Conservation (phyloP, 1,139 yeast species). For the Trichomonascaceae sp. region DNA sequence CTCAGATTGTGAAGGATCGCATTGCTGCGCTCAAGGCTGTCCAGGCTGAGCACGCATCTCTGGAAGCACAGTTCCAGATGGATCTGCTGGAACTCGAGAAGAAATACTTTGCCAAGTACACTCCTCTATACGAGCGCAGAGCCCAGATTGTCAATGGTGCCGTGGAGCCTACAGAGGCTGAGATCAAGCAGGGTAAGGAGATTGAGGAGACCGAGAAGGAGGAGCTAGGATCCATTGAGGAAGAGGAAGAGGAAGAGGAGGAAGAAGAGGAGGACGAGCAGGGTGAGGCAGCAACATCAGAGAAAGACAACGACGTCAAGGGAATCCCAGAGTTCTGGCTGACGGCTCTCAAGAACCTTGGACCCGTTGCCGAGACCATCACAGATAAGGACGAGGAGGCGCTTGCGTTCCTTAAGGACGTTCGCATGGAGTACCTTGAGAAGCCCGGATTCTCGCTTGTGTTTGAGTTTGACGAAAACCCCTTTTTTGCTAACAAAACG, state of each 20-base stretch:
- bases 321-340: constrained; percentile 97
- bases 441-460: constrained; percentile 84
- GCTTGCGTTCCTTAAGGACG: constrained; percentile 51
- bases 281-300: constrained; percentile 16
- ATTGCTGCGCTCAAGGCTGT: constrained; percentile 75
- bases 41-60: constrained; percentile 65
- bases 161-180: constrained; percentile 66
- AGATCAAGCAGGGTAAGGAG: constrained; percentile 63
- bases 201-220: constrained; percentile 35
- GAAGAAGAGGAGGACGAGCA: constrained; percentile 35
- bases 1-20: constrained; percentile 62
- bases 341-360: constrained; percentile 82
- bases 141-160: constrained; percentile 58
- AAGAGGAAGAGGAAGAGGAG: constrained; percentile 28
- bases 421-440: constrained; percentile 69
- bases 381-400: constrained; percentile 88
- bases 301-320: constrained; percentile 30
- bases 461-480: constrained; percentile 68
- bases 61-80: constrained; percentile 85
- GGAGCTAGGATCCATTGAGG: constrained; percentile 36
- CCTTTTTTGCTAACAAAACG: constrained; percentile 57
- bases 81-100: constrained; percentile 82
- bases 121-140: constrained; percentile 69
- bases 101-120: constrained; percentile 58
- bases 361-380: constrained; percentile 71